Evolutionary conservation across 495 filamentous ascomycete genomes (phyloP).

Genomic region (Lentithecium fluviatile): DNA sequence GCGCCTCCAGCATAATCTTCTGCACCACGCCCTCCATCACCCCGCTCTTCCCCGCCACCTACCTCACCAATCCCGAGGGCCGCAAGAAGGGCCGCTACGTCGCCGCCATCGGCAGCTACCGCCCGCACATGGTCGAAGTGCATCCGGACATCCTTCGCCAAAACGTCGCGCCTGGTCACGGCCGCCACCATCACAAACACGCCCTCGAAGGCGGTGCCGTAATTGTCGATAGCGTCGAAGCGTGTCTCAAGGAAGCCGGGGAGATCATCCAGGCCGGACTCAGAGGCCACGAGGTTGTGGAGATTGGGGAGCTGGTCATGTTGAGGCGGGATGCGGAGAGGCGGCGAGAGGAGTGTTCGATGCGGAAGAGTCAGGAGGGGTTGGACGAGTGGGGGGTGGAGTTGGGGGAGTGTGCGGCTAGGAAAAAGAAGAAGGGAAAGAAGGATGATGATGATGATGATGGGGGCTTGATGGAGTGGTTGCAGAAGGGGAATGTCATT

Average conservation of each 20-base stretch:
- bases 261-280: conserved; percentile 82
- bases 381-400: conserved; percentile 30
- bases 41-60: conserved; percentile 63
- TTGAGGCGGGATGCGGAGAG: conserved; percentile 50
- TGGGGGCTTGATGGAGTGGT: conserved; percentile 64
- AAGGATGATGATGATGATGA: conserved; percentile 47
- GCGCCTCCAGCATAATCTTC: conserved; percentile 74
- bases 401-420: conserved; percentile 30
- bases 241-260: conserved; percentile 79
- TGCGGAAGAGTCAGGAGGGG: conserved; percentile 22
- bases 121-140: conserved; percentile 80
- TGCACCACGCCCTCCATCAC: conserved; percentile 65
- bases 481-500: conserved; percentile 78
- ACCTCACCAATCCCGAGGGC: conserved; percentile 66
- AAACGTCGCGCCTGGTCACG: conserved; percentile 57
- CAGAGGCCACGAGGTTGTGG: conserved; percentile 69
- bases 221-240: conserved; percentile 78
- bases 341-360: conserved; percentile 36
- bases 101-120: conserved; percentile 80
- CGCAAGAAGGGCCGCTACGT: conserved; percentile 74
- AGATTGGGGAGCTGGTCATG: conserved; percentile 84
- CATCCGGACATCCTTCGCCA: conserved; percentile 70
- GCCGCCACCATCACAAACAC: conserved; percentile 68
- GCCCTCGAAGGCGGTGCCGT: conserved; percentile 70
- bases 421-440: conserved; percentile 29